Evolutionary conservation across 768 basidiomycete species (phyloP).

Genomic region (Amanita rubescens): DNA sequence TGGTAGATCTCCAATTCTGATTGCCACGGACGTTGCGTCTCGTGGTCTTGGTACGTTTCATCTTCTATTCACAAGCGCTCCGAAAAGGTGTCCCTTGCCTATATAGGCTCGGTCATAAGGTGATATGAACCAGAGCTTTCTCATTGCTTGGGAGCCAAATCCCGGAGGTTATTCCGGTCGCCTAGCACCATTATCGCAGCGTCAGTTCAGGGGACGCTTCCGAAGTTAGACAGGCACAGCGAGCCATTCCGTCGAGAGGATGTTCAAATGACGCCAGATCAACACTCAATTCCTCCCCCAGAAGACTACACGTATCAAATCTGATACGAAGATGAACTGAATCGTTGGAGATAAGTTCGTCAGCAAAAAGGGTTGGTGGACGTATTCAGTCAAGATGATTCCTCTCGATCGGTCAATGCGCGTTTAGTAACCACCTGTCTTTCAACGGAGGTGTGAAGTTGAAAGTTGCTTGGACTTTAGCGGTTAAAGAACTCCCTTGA

Average conservation of each 20-base stretch:
- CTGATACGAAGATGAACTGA: neutral
- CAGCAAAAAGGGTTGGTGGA: neutral
- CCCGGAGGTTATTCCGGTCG: constrained; percentile 10
- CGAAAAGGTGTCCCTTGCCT: constrained; percentile 23
- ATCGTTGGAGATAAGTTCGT: neutral
- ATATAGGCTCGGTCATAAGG: constrained; percentile 16
- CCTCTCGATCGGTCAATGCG: constrained; percentile 5
- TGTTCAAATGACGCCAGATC: constrained; percentile 15
- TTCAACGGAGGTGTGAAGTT: constrained; percentile 4
- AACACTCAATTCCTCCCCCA: constrained; percentile 13
- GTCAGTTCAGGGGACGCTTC: constrained; percentile 25
- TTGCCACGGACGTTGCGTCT: constrained; percentile 98
- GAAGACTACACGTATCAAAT: neutral
- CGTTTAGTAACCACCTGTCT: constrained; percentile 4
- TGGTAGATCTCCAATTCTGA: constrained; percentile 93
- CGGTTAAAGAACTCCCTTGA: constrained; percentile 1
- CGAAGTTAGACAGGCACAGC: constrained; percentile 34
- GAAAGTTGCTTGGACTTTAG: neutral
- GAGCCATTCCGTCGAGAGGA: constrained; percentile 29
- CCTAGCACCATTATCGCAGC: constrained; percentile 2
- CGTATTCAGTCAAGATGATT: constrained; percentile 1
- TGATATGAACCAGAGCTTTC: constrained; percentile 13
- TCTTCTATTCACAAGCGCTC: constrained; percentile 39
- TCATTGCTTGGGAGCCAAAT: constrained; percentile 17
- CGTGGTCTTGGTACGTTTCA: constrained; percentile 96